These are phyloP conservation scores for Yamadazyma akitaensis DNA, from an alignment of 805 yeast species.

Conservation along the genomic window DNA sequence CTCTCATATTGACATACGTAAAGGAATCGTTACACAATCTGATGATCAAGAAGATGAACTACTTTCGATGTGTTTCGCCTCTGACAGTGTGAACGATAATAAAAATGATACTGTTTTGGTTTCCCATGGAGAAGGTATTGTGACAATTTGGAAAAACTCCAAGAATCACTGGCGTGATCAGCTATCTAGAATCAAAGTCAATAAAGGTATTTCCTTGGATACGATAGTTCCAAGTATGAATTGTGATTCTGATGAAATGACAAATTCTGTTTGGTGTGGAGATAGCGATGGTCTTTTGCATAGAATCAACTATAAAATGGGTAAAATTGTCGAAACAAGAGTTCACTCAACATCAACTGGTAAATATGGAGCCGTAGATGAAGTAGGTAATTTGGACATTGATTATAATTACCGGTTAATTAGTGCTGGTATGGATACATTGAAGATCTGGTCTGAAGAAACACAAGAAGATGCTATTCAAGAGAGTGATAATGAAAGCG, in stretches of 20 bases:
- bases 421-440: constrained; percentile 77
- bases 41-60: constrained; percentile 95
- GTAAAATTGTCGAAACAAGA: constrained; percentile 62
- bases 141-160: constrained; percentile 80
- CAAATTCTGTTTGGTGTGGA: constrained; percentile 69
- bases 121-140: constrained; percentile 88
- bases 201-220: constrained; percentile 71
- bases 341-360: constrained; percentile 51
- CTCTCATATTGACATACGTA: constrained; percentile 73
- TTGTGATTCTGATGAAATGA: constrained; percentile 43
- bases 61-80: constrained; percentile 64
- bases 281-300: constrained; percentile 72
- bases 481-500: constrained; percentile 21
- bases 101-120: constrained; percentile 65
- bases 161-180: constrained; percentile 74
- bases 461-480: constrained; percentile 13
- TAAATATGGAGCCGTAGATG: constrained; percentile 52
- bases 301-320: constrained; percentile 61
- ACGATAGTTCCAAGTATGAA: constrained; percentile 58
- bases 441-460: constrained; percentile 69
- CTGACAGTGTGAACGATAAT: constrained; percentile 45
- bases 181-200: constrained; percentile 66
- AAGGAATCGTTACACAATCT: constrained; percentile 59
- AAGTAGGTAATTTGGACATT: constrained; percentile 70
- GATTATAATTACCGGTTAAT: constrained; percentile 78